Evolutionary conservation across 345 rosid genomes (phyloP), one percentile per base, ranked within the genome.

Genomic region (Balakata baccata): DNA sequence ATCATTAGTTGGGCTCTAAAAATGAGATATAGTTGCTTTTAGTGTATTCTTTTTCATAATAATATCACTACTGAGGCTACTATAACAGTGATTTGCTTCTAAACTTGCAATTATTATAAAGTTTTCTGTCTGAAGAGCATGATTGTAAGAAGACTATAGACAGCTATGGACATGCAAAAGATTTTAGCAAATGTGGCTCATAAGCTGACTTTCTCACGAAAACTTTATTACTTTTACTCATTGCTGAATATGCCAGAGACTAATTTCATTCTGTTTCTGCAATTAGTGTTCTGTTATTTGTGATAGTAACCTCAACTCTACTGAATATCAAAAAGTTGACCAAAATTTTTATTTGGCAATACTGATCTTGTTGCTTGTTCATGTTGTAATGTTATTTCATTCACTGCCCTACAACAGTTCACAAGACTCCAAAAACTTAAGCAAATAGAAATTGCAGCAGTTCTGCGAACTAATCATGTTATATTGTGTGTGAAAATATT

Each of bases 1-100:
- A 66, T 80, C 66, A 47, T 78, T 52, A 69, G 77, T 69, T 78
- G 80, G 78, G 81, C 71, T 80, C 75, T 78, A 73, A 81, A 56
- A 77, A 56, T 49, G 75, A 76, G 82, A 70, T 65, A 71, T 66
- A 64, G 53, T 76, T 73, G 69, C 76, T 47, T 57, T 66, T 57
- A 68, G 20, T 66, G 50, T 62, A 37, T 57, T 68, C 49, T 46
- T 58, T 38, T 20, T 50, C 25, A 52, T 62, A 72, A 71, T 17
- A 73, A 68, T 66, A 64, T 45, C 71, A 74, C 50, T 78, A 72
- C 41, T 57, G 51, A 71, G 63, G 68, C 71, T 67, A 79, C 66
- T 73, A 56, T 72, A 73, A 22, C 68, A 67, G 46, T 16, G 56
- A 63, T 72, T 57, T 62, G 23, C 54, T 46, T 41, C 69, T 67